Base-by-base conservation (phyloP, 1,284 basidiomycete genomes). In the Apiotrichum domesticum region DNA sequence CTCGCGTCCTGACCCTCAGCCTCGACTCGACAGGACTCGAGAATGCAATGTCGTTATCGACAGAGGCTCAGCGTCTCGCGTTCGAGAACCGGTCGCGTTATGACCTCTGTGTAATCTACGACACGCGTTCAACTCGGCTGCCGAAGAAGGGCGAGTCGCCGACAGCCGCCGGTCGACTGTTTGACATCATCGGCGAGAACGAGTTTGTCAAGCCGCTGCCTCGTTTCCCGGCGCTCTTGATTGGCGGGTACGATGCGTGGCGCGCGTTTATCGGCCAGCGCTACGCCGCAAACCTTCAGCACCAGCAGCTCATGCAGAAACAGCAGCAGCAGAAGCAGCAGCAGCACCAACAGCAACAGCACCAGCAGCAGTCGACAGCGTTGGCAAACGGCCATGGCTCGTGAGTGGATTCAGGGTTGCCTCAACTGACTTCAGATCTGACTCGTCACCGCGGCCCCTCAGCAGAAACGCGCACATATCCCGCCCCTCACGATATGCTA, bases 61-160 rank as follows among this genome's bases (percentile, higher is more conserved):
- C 92, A 0, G 79, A 81, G 32, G 72, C 81, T 41, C 92, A 97
- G 76, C 81, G 80, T 43, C 79, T 80, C 1, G 78, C 87, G 15
- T 98, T 97, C 74, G 75, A 79, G 34, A 86, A 87, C 56, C 86
- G 95, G 34, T 83, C 91, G 69, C 86, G 86, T 65, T 96, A 89
- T 73, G 93, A 98, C 65, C 76, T 96, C 13, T 84, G 98, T n/a
- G 88, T 88, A 9, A 78, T 98, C 2, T 93, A 92, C 73, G 94
- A 98, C 73, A 76, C 83, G 46, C 77, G 80, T 5, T 92, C 90
- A 2, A 80, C 80, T 34, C 75, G 77, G 2, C 83, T 88, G 63
- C 74, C 78, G 47, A 40, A 59, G 7, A 69, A 69, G 44, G 82
- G 81, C 5, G 68, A 75, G 10, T 66, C 73, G 13, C 74, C 78